Evolutionary conservation across 2,329 filamentous ascomycete genomes (phyloP).

Genomic region (Exophiala aquamarina): DNA sequence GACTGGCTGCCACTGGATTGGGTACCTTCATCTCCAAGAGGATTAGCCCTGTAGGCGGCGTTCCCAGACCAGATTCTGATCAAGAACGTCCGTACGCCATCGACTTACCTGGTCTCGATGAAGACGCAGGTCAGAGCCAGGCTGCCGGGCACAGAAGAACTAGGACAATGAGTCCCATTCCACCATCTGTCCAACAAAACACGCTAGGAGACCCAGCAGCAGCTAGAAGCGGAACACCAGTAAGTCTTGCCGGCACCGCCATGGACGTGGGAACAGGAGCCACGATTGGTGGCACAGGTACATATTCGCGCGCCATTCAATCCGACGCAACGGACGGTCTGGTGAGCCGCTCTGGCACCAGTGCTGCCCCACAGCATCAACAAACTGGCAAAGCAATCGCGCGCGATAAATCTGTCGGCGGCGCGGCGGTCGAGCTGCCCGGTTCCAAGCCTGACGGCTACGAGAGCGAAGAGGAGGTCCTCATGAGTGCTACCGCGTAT

Average conservation of each 20-base stretch:
- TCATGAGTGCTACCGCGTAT: conserved; percentile 51
- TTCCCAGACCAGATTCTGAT: conserved; percentile 34
- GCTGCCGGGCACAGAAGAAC: background rate
- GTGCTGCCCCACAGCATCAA: background rate
- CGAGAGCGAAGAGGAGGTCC: conserved; percentile 45
- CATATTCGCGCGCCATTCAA: conserved; percentile 1
- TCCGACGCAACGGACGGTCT: background rate
- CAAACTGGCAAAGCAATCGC: conserved; percentile 14
- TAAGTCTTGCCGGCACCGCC: conserved; percentile 4
- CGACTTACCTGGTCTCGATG: conserved; percentile 32
- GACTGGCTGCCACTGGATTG: conserved; percentile 28
- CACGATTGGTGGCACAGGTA: background rate
- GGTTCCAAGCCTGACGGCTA: conserved; percentile 36
- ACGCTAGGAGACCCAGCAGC: background rate
- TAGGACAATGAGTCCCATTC: background rate
- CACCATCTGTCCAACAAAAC: background rate
- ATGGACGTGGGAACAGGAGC: background rate
- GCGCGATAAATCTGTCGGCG: conserved; percentile 32
- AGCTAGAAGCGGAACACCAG: conserved; percentile 12
- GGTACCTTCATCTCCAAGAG: conserved; percentile 37
- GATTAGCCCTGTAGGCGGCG: conserved; percentile 27
- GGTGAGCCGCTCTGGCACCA: conserved; percentile 1
- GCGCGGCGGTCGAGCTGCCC: conserved; percentile 23
- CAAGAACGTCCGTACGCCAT: conserved; percentile 40
- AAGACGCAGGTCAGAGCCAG: conserved; percentile 5